These are phyloP conservation scores for Diplosphaera chodatii DNA, from an alignment of 139 green algal species.

Conservation along the genomic window DNA sequence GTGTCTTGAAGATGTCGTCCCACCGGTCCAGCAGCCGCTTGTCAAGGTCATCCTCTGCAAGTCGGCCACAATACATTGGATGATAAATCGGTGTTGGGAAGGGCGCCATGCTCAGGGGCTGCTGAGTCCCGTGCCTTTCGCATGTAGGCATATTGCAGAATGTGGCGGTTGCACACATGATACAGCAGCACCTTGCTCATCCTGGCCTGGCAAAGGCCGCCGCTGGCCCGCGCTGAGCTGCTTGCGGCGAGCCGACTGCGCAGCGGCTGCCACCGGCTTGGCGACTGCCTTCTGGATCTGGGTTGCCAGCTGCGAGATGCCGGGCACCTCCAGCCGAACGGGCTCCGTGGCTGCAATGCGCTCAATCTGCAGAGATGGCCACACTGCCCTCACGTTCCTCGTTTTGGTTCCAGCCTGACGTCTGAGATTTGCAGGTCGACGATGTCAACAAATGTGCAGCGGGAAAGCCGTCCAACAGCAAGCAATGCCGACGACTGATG, in stretches of 20 bases:
- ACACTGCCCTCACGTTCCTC: no score
- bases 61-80: not conserved
- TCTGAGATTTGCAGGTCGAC: no score
- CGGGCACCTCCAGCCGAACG: slow-evolving; percentile 14
- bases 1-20: not conserved
- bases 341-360: slow-evolving; percentile 28
- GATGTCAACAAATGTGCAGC: no score
- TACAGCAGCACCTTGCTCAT: not conserved
- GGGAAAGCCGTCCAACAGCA: no score
- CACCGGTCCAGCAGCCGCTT: slow-evolving; percentile 6
- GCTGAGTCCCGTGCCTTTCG: no score
- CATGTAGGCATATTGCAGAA: no score
- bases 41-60: slow-evolving; percentile 11
- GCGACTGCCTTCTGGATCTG: not conserved
- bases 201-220: not conserved
- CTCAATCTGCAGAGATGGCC: slow-evolving; percentile 19
- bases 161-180: no score
- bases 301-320: not conserved
- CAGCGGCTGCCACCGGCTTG: not conserved
- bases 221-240: not conserved
- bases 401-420: no score
- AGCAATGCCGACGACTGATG: no score
- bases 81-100: no score
- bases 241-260: not conserved
- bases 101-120: no score